A percentile compares a stretch with the other conserved stretches of the same genome.
phyloP scores from a whole-genome alignment of 2,329 filamentous ascomycete species.

The Colletotrichum sp. region DNA sequence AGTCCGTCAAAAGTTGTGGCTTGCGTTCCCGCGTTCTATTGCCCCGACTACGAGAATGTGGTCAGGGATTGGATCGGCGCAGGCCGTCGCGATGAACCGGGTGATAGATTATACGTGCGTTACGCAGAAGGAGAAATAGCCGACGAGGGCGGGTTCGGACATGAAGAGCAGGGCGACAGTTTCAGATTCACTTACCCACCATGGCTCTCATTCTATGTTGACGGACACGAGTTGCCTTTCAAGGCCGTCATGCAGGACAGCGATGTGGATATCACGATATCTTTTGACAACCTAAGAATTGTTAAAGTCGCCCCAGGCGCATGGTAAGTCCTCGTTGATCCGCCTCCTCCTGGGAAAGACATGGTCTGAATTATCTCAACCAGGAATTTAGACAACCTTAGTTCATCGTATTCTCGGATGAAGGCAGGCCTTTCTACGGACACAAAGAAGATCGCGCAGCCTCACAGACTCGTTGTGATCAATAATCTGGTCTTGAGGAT shows the following conservation, averaged over 20 bases:
- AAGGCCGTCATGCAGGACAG: not conserved
- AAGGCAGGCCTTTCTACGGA: not conserved
- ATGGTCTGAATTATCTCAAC: not conserved
- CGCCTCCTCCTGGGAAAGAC: not conserved
- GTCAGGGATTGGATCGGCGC: not conserved
- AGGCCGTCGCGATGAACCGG: not conserved
- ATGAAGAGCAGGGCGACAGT: not conserved
- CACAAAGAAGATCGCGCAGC: not conserved
- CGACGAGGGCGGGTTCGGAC: not conserved
- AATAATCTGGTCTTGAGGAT: not conserved
- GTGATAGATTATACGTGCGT: not conserved
- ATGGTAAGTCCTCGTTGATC: not conserved
- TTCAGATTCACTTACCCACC: not conserved
- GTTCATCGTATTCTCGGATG: not conserved
- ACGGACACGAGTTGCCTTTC: not conserved
- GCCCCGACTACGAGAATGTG: not conserved
- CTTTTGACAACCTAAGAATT: not conserved
- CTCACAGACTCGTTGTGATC: not conserved
- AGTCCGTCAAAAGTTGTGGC: not conserved
- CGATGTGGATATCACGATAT: not conserved
- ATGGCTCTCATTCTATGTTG: not conserved
- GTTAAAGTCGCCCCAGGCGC: not conserved
- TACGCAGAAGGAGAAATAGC: not conserved
- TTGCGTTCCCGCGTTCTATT: not conserved
- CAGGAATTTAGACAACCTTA: not conserved